A percentile compares a stretch with the other conserved stretches of the same genome.
Evolutionary conservation across 1,284 basidiomycete genomes (phyloP).

Genomic region (Cutaneotrichosporon arboriforme): DNA sequence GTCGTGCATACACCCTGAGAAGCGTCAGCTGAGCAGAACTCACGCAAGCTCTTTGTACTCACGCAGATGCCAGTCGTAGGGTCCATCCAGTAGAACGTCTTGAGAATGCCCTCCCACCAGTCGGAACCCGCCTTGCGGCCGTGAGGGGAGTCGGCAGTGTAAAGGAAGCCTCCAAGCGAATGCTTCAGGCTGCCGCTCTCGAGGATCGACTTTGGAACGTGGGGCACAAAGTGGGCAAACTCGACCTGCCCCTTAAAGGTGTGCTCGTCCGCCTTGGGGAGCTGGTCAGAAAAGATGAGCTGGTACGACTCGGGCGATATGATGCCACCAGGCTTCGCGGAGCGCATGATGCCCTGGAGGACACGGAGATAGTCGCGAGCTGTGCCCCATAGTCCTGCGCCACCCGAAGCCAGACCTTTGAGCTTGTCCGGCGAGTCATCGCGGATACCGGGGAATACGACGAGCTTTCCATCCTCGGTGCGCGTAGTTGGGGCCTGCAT

Average conservation of each 20-base stretch:
- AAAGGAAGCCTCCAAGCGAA: slow-evolving; percentile 19
- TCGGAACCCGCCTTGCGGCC: slow-evolving; percentile 24
- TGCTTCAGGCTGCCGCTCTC: slow-evolving; percentile 8
- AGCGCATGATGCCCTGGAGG: slow-evolving; percentile 26
- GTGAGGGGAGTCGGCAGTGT: slow-evolving; percentile 11
- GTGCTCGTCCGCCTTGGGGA: slow-evolving; percentile 11
- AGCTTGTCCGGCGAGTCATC: slow-evolving; percentile 61
- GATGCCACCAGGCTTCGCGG: slow-evolving; percentile 11
- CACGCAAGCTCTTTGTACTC: not conserved
- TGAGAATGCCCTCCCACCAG: slow-evolving; percentile 29
- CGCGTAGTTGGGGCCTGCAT: slow-evolving; percentile 4
- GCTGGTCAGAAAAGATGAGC: slow-evolving; percentile 23
- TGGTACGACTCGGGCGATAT: slow-evolving; percentile 20
- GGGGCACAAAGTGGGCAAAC: slow-evolving; percentile 9
- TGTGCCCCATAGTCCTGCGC: slow-evolving; percentile 38
- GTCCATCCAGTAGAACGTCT: slow-evolving; percentile 36
- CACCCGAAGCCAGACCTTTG: slow-evolving; percentile 47
- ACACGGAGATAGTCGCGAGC: slow-evolving; percentile 34
- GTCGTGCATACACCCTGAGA: slow-evolving; percentile 20
- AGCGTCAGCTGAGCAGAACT: not conserved
- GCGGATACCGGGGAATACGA: slow-evolving; percentile 9
- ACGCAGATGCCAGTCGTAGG: slow-evolving; percentile 30
- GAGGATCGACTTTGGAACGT: slow-evolving; percentile 4
- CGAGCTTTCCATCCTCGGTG: slow-evolving; percentile 4
- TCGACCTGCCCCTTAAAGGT: slow-evolving; percentile 14